Evolutionary conservation across 78 protist genomes (phyloP), one percentile per base, ranked within the genome.

Genomic region (Dictyostelium brefeldianum): DNA sequence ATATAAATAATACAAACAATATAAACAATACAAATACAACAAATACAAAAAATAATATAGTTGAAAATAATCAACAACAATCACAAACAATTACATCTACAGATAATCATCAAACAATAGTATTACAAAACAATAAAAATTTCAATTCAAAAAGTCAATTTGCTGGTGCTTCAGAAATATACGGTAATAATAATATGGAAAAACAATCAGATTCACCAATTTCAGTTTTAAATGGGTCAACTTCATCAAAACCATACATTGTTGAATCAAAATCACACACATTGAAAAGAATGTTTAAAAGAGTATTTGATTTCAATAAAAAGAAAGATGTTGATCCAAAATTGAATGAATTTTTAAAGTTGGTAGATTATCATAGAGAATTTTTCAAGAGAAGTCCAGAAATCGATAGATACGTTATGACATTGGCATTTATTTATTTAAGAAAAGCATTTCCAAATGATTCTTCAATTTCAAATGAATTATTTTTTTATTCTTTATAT

Each of bases 341-440:
- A 48, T 20, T 83, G 2, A 12, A 25, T 20, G 91, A 83, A 47
- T 83, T 56, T 22, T 29, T 83, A n/a, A 83, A 56, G 51, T 43
- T 83, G 43, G 47, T 83, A 0, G 91, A 83, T 36, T 53, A 77
- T 54, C 91, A 83, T 36, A 70, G 46, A 57, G 82, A 83, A 41
- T 83, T 83, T 56, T 83, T 83, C 80, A 83, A 83, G 47, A 83
- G 50, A 41, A 56, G 81, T 43, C 91, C 91, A n/a, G 91, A 83
- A 57, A 57, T 83, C 20, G 91, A 83, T 46, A 83, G 77, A 46
- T 83, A 51, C 57, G 59, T 83, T 46, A 18, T 83, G 48, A 57
- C 91, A 1, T 78, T 83, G 36, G 31, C 91, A 10, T 73, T 43
- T 73, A 36, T 83, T 36, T 75, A 62, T 64, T 47, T 85, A 48